Evolutionary conservation across 352 stramenopile genomes (phyloP), one percentile per base, ranked within the genome.

Genomic region (Phytophthora kernoviae): DNA sequence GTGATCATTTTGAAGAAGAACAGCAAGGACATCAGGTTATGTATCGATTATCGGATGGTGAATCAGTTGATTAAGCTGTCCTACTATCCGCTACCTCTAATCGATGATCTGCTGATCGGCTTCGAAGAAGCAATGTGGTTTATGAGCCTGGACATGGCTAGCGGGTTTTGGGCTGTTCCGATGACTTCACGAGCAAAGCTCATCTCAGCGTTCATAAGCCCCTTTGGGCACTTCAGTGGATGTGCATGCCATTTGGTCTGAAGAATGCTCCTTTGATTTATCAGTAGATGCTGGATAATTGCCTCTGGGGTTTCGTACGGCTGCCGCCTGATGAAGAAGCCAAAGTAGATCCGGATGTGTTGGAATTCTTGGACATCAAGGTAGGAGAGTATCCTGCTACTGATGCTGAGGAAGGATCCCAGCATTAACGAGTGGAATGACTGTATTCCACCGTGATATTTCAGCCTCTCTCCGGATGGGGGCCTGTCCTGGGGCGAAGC

Each of bases 211-310:
- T 65, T 65, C 37, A 58, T 70, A n/a, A 65, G 55, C 6, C 62
- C 62, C 0, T 21, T 65, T 1, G 49, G 62, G 5, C 49, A 65
- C 14, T 70, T 70, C 36, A 70, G 22, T 65, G 48, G 54, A 2
- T 51, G 0, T 17, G 54, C 2, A 69, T 64, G 61, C 61, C 49
- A 2, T 62, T 62, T 5, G 62, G 62, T 0, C 49, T 65, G 0
- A 65, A 65, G 18, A 70, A 70, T 6, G 48, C 62, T 0, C 55
- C 47, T 0, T 10, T 58, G 0, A 36, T 70, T 8, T 70, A 65
- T 34, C 49, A 70, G 32, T 15, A 32, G 8, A 2, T 47, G 0
- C 4, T 70, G 0, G 41, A 65, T 30, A 65, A 70, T 37, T 45
- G 34, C 15, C 15, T 56, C 5, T 56, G 48, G 48, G 48, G 48